A percentile compares a stretch with the other conserved stretches of the same genome.
phyloP scores from a whole-genome alignment of 2,329 filamentous ascomycete species.

The Keithomyces neogunnii region DNA sequence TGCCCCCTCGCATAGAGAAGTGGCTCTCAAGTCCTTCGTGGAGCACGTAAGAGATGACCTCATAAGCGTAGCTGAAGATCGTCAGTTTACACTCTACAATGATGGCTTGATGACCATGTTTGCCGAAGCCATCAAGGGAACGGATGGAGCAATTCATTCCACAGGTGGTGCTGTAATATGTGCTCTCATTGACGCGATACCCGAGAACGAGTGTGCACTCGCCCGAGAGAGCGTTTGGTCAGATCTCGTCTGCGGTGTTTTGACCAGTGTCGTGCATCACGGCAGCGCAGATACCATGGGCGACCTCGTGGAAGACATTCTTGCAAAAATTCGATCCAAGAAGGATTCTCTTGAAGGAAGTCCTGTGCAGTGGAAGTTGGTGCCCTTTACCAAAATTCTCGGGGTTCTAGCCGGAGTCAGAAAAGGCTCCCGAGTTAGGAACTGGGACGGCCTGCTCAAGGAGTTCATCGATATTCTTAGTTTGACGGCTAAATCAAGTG shows the following conservation, averaged over 20 bases:
- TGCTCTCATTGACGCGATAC: constrained; percentile 42
- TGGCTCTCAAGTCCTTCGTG: constrained; percentile 62
- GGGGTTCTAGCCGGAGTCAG: constrained; percentile 70
- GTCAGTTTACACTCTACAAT: constrained; percentile 61
- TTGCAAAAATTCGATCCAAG: constrained; percentile 36
- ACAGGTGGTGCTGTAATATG: constrained; percentile 45
- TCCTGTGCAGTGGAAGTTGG: constrained; percentile 26
- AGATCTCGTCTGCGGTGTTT: constrained; percentile 63
- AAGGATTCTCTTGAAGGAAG: constrained; percentile 21
- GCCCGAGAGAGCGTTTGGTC: constrained; percentile 43
- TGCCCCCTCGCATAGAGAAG: constrained; percentile 65
- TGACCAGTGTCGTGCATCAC: constrained; percentile 79
- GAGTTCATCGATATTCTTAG: constrained; percentile 45
- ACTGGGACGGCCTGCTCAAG: constrained; percentile 62
- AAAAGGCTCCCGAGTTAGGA: constrained; percentile 62
- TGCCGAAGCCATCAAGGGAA: constrained; percentile 67
- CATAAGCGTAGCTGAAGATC: constrained; percentile 38
- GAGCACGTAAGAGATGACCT: constrained; percentile 65
- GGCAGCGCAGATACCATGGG: constrained; percentile 65
- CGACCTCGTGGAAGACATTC: constrained; percentile 55
- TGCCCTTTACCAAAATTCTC: constrained; percentile 50
- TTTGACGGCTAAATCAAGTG: constrained; percentile 30
- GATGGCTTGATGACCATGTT: constrained; percentile 90
- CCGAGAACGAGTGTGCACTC: constrained; percentile 40
- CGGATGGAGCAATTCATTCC: constrained; percentile 51